These are phyloP conservation scores for Dioszegia aurantiaca DNA, from an alignment of 768 basidiomycete species.

Conservation along the genomic window DNA sequence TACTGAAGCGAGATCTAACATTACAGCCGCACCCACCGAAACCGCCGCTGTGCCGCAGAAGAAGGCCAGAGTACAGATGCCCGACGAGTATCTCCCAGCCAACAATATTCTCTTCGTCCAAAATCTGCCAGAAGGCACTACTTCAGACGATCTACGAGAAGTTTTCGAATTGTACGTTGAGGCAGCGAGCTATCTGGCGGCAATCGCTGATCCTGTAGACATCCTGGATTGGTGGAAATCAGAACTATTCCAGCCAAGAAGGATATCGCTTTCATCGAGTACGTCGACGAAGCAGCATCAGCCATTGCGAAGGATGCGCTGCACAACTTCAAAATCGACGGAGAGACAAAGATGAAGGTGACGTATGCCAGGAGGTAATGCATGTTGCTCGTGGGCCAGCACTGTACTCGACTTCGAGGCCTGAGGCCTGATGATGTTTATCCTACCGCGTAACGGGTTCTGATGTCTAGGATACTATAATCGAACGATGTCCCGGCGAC, in stretches of 20 bases:
- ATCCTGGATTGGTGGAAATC: conserved; percentile 93
- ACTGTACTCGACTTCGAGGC: no score
- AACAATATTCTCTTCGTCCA: conserved; percentile 99
- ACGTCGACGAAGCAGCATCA: conserved; percentile 84
- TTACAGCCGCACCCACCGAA: conserved; percentile 52
- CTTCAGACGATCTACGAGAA: conserved; percentile 83
- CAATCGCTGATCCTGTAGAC: conserved; percentile 57
- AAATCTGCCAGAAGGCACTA: conserved; percentile 88
- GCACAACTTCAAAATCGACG: conserved; percentile 96
- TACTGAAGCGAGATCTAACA: not conserved
- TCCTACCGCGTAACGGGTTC: no score
- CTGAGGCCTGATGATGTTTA: no score
- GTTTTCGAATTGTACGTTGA: conserved; percentile 81
- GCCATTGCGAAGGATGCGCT: conserved; percentile 89
- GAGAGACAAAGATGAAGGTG: conserved; percentile 98
- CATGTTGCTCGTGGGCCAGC: no score
- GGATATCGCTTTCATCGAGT: conserved; percentile 99
- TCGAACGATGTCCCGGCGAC: no score
- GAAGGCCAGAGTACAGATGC: conserved; percentile 78
- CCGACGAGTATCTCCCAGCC: conserved; percentile 97
- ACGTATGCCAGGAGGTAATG: conserved; percentile 14
- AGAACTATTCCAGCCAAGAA: conserved; percentile 96
- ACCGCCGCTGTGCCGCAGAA: conserved; percentile 36
- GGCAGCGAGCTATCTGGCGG: not conserved
- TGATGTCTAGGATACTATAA: no score